These are phyloP conservation scores for Chaetomium cochliodes DNA, from an alignment of 495 filamentous ascomycete species.

Conservation along the genomic window DNA sequence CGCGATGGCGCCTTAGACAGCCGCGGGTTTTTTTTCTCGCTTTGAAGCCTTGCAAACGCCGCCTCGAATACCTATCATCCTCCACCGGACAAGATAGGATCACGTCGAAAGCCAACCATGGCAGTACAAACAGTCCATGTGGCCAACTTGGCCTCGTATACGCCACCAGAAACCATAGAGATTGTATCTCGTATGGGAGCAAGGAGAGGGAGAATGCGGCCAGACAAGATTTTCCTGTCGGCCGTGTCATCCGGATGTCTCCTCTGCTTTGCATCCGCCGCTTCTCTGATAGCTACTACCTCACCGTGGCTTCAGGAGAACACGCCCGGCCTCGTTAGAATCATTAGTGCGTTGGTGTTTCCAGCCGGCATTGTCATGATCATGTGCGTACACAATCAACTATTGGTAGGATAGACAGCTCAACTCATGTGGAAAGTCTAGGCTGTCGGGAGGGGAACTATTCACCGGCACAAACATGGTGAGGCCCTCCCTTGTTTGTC, in stretches of 20 bases:
- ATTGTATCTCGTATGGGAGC: slow-evolving; percentile 41
- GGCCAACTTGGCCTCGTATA: slow-evolving; percentile 35
- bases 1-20: background rate
- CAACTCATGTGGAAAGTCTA: background rate
- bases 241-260: slow-evolving; percentile 38
- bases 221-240: slow-evolving; percentile 56
- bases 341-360: slow-evolving; percentile 56
- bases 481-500: slow-evolving; percentile 6
- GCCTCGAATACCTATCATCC: background rate
- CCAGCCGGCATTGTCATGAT: slow-evolving; percentile 56
- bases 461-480: slow-evolving; percentile 62
- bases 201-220: slow-evolving; percentile 53
- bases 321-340: slow-evolving; percentile 58
- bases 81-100: background rate
- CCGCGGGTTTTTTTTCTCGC: background rate
- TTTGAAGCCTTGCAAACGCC: background rate
- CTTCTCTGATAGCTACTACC: slow-evolving; percentile 51
- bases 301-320: slow-evolving; percentile 62
- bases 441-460: slow-evolving; percentile 57
- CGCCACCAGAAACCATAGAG: slow-evolving; percentile 49
- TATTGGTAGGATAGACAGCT: background rate
- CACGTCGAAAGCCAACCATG: slow-evolving; percentile 11
- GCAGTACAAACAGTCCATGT: slow-evolving; percentile 14
- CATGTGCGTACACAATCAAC: background rate
- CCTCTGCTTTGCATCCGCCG: slow-evolving; percentile 52